phyloP scores from a whole-genome alignment of 257 asterid species.

The Galeopsis tetrahit region DNA sequence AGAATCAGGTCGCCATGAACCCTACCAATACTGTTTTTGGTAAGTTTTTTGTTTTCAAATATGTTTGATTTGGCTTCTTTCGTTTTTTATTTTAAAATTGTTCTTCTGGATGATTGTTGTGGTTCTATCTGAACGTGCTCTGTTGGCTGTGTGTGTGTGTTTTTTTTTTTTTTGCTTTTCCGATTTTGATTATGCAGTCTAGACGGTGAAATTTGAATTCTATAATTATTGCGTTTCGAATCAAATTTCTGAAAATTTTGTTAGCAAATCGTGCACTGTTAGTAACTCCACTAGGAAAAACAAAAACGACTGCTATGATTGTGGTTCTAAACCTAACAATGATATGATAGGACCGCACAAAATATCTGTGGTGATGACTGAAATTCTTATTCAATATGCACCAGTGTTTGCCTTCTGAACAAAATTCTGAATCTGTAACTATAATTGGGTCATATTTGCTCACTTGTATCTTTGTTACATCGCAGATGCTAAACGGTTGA shows the following conservation, averaged over 20 bases:
- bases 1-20: constrained; percentile 55
- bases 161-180: background rate
- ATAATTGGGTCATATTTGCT: background rate
- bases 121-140: no score
- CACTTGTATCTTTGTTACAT: background rate
- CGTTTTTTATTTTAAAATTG: no score
- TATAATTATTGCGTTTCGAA: background rate
- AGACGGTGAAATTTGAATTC: background rate
- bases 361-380: background rate
- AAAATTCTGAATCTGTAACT: background rate
- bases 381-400: background rate
- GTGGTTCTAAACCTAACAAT: background rate
- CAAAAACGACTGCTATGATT: background rate
- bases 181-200: background rate
- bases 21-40: constrained; percentile 52
- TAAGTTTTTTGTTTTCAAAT: constrained; percentile 20
- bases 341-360: background rate
- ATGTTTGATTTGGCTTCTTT: no score
- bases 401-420: background rate
- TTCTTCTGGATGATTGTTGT: background rate
- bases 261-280: background rate
- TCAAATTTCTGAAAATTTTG: background rate
- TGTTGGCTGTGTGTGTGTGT: background rate
- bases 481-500: constrained; percentile 48
- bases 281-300: background rate